Conservation (phyloP, 176 grass and related monocot genomes). For the Panicum miliaceum region DNA sequence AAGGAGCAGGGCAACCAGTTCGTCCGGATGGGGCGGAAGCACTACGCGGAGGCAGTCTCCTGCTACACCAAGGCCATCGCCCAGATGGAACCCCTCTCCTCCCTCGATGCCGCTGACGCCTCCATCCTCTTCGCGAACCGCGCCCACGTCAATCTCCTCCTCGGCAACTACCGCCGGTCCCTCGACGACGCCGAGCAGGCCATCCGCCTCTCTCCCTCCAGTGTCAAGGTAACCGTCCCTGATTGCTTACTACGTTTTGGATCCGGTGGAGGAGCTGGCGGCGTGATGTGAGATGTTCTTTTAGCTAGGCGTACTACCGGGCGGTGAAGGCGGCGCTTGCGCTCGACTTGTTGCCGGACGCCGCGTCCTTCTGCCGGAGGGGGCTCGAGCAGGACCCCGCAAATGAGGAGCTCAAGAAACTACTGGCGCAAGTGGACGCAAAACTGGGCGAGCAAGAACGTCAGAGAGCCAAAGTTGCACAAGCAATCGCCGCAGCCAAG, state of each 20-base stretch:
- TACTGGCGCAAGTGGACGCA: constrained; percentile 61
- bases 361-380: constrained; percentile 70
- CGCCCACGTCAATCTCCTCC: constrained; percentile 82
- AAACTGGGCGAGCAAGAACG: constrained; percentile 54
- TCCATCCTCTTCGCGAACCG: constrained; percentile 91
- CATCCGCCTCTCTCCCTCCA: constrained; percentile 60
- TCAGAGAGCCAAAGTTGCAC: constrained; percentile 58
- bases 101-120: constrained; percentile 45
- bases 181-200: constrained; percentile 76
- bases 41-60: constrained; percentile 75
- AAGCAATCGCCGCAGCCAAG: constrained; percentile 61
- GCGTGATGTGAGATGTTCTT: constrained; percentile 45
- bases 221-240: constrained; percentile 63
- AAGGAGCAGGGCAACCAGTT: constrained; percentile 89
- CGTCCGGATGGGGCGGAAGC: constrained; percentile 77
- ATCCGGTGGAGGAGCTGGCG: neutral
- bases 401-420: constrained; percentile 80
- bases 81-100: constrained; percentile 55
- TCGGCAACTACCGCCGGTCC: constrained; percentile 78
- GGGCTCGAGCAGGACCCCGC: constrained; percentile 67
- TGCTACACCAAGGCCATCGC: constrained; percentile 91
- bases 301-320: constrained; percentile 81
- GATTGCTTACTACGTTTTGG: neutral
- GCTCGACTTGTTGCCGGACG: constrained; percentile 58
- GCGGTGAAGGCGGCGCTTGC: constrained; percentile 80